phyloP scores from a whole-genome alignment of 2,329 filamentous ascomycete genomes.

The Cladosporium halotolerans region DNA sequence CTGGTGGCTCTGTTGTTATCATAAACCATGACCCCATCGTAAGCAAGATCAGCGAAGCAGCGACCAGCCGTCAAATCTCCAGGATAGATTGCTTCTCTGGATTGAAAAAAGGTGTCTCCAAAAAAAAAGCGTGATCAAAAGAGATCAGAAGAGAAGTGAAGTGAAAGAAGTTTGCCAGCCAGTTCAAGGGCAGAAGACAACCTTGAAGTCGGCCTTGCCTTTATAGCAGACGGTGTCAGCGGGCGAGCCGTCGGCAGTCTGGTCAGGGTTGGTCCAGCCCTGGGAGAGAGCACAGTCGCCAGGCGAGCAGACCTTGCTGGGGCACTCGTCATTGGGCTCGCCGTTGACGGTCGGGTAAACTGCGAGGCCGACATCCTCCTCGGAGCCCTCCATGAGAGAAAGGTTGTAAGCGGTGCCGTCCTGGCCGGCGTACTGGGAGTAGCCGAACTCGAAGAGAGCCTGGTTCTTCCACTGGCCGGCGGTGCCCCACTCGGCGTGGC shows the following conservation, averaged over 20 bases:
- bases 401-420: constrained; percentile 15
- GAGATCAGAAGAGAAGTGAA: too few relatives aligned
- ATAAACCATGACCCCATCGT: too few relatives aligned
- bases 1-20: too few relatives aligned
- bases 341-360: constrained; percentile 14
- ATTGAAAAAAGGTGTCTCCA: too few relatives aligned
- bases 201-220: constrained; percentile 24
- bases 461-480: constrained; percentile 23
- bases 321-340: constrained; percentile 17
- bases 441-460: constrained; percentile 27
- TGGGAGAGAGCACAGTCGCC: constrained; percentile 17
- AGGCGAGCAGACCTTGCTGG: constrained; percentile 21
- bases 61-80: too few relatives aligned
- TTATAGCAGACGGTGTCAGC: constrained; percentile 29
- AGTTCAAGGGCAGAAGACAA: constrained; percentile 22
- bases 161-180: too few relatives aligned
- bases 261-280: constrained; percentile 24
- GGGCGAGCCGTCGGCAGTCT: constrained; percentile 20
- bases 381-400: constrained; percentile 24
- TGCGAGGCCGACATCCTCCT: constrained; percentile 21
- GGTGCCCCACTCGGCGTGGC: constrained; percentile 23
- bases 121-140: too few relatives aligned
- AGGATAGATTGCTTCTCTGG: too few relatives aligned
- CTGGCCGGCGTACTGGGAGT: constrained; percentile 19
- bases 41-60: too few relatives aligned